Percentiles rank a stretch among this genome's conserved stretches.
Evolutionary conservation across 2,329 filamentous ascomycete genomes (phyloP).

Genomic region (Botrytis pseudocinerea): DNA sequence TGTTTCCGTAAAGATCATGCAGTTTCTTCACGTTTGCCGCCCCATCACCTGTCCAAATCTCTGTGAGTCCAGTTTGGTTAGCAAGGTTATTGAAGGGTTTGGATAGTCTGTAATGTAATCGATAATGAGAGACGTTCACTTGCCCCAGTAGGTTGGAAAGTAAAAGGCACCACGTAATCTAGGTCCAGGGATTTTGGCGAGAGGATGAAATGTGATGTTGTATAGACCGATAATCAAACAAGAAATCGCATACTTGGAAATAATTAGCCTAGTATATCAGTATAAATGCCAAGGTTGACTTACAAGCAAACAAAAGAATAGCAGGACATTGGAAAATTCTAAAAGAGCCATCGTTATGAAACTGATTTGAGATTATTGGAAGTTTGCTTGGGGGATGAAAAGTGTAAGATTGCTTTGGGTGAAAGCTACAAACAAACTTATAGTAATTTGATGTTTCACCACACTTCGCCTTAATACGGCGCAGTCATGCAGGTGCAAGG

Average conservation of each 20-base stretch:
- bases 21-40: neutral
- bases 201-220: neutral
- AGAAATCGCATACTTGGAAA: neutral
- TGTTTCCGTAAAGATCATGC: neutral
- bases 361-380: no score
- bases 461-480: no score
- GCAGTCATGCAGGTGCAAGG: no score
- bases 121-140: neutral
- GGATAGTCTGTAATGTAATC: neutral
- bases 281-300: no score
- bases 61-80: neutral
- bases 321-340: no score
- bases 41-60: neutral
- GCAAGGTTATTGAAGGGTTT: neutral
- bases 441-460: no score
- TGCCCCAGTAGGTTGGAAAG: neutral
- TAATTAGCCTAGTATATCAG: neutral
- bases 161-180: neutral
- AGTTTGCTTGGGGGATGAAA: no score
- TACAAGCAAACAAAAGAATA: no score
- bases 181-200: neutral
- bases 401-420: no score
- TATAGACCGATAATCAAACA: neutral
- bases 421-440: no score
- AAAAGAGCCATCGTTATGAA: no score